Base-by-base conservation (phyloP, 305 asterid species). In the Fraxinus velutina region DNA sequence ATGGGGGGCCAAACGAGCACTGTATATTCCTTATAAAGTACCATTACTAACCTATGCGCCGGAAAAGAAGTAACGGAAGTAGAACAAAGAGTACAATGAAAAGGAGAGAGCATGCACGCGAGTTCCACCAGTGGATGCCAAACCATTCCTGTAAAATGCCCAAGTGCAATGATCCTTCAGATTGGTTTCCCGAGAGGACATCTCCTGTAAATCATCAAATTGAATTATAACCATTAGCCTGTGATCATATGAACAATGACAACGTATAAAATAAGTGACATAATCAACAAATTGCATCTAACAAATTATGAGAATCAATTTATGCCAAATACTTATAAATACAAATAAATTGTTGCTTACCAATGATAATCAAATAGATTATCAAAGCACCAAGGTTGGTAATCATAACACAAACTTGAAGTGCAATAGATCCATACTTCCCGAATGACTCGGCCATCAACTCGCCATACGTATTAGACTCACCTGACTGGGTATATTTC, bases 381-480 rank as follows among this genome's bases (percentile, higher is more conserved):
- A 95, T 93, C 89, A 95, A 81, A 74, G 99, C 99, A 12, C 99
- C 99, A 17, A 93, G 93, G 76, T 95, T 93, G 24, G 99, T 92
- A 29, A 93, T 82, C 88, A 94, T 78, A 57, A 95, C 97, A 85
- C 97, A 95, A 78, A 92, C 82, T 88, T 92, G 99, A 83, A 95
- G 98, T 29, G 90, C 93, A 75, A 92, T 86, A 3, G 99, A 86
- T 47, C 99, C 99, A 75, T 77, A 82, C 84, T 85, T 94, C 75
- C 99, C 99, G 73, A 95, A 95, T 9, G 99, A 92, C 86, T 92
- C 97, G 0, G 94, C 98, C 99, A 95, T 94, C 37, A 95, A 79
- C 68, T 91, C 94, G 37, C 96, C 98, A 77, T 95, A 95, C 0
- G 99, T 87, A 82, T 86, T 88, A 44, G 92, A 88, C 78, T 87